A percentile compares a stretch with the other conserved stretches of the same genome.
phyloP scores from a whole-genome alignment of 73 alveolate genomes.

The Stentor roeselii region DNA sequence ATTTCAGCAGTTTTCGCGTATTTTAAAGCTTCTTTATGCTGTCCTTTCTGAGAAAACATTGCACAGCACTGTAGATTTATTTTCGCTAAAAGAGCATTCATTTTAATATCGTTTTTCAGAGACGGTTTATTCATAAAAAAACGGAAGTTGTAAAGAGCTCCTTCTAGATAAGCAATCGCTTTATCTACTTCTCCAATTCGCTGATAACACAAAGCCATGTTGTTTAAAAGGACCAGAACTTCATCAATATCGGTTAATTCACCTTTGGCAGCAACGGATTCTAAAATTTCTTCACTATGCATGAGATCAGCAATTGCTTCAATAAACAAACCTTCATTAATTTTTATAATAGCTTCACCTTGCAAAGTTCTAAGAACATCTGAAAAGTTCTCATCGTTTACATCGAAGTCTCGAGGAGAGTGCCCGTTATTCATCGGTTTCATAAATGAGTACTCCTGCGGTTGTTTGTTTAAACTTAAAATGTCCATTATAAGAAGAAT shows the following conservation, averaged over 20 bases:
- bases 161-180: slow-evolving; percentile 17
- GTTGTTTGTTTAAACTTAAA: not conserved
- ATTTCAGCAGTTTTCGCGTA: not conserved
- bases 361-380: not conserved
- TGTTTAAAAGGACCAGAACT: not conserved
- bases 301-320: slow-evolving; percentile 4
- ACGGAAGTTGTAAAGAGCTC: not conserved
- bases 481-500: too few species aligned
- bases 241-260: not conserved
- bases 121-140: not conserved
- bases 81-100: not conserved
- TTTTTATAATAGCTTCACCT: slow-evolving; percentile 18
- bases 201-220: slow-evolving; percentile 4
- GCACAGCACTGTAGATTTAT: slow-evolving; percentile 6
- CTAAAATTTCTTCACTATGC: slow-evolving; percentile 3
- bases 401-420: not conserved
- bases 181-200: slow-evolving; percentile 24
- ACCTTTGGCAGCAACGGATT: not conserved
- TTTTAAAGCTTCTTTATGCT: slow-evolving; percentile 4
- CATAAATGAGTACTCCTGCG: not conserved
- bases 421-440: not conserved
- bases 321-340: not conserved
- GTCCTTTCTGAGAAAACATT: not conserved
- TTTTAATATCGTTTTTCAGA: not conserved
- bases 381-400: not conserved